A percentile compares a stretch with the other conserved stretches of the same genome.
These are phyloP conservation scores for Coccomyxa subellipsoidea DNA, from an alignment of 163 green algal genomes.

Conservation along the genomic window DNA sequence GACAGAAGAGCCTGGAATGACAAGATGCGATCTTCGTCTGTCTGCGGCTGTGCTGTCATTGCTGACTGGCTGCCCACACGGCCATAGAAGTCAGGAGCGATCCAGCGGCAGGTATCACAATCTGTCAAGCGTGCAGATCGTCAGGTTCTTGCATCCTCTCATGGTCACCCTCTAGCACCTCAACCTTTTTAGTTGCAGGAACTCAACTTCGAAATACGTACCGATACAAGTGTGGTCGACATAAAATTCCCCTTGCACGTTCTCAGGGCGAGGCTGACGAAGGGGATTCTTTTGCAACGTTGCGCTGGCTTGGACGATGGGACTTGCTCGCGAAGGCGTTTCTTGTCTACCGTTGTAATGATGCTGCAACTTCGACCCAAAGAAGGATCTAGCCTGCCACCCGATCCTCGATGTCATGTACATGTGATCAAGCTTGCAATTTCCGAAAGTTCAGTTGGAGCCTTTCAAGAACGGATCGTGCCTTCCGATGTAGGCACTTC, in stretches of 20 bases:
- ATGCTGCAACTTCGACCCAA: too few species aligned
- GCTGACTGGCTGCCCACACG: conserved; percentile 43
- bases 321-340: neutral
- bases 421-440: neutral
- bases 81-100: conserved; percentile 59
- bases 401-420: neutral
- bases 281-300: neutral
- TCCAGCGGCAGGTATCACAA: conserved; percentile 81
- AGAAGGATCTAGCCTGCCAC: neutral
- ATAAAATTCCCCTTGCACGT: conserved; percentile 56
- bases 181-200: neutral
- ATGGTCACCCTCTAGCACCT: neutral
- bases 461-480: too few species aligned
- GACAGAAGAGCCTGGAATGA: conserved; percentile 66
- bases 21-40: conserved; percentile 22
- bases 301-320: neutral
- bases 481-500: too few species aligned
- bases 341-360: neutral
- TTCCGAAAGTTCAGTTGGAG: neutral
- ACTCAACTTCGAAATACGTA: conserved; percentile 12
- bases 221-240: conserved; percentile 69
- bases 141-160: too few species aligned
- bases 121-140: too few species aligned
- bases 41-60: conserved; percentile 57
- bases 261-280: conserved; percentile 40